Evolutionary conservation across 257 asterid genomes (phyloP), one percentile per base, ranked within the genome.

Genomic region (Misopates orontium): DNA sequence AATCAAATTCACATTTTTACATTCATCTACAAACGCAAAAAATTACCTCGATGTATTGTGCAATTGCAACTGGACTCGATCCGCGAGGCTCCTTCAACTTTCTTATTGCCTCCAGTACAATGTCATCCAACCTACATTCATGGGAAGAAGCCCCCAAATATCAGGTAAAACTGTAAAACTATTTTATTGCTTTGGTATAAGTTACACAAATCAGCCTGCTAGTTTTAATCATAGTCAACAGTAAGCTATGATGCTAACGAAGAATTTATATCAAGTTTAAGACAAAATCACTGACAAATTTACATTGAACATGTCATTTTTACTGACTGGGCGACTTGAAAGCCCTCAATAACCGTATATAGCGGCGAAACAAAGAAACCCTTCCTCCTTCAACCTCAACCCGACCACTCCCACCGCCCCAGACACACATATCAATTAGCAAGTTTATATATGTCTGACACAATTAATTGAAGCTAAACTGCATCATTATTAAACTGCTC

Each of bases 31-130:
- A 21, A 22, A 10, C 40, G 23, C 48, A 64, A 70, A 44, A 44
- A 49, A 77, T 48, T 78, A 94, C 99, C 99, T 79, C 94, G 53
- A 95, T 83, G 85, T 79, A 91, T 40, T 76, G 78, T 42, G 80
- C 69, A 77, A 95, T 84, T 60, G 86, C 74, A 71, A 68, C 71
- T 50, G 88, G 85, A 79, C 82, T 79, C 69, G 99, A 85, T 66
- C 99, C 98, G 56, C 87, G 94, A 16, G 98, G 95, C 73, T 88
- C 98, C 83, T 95, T 95, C 80, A 95, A 78, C 85, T 86, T 81
- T 55, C 73, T 70, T 66, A 95, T 77, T 64, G 95, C 96, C 83
- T 95, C 99, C 84, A 95, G 24, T 69, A 95, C 78, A 74, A 81
- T 74, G 70, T 82, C 90, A 50, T 85, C 96, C 82, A 91, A 45